Base-by-base conservation (phyloP, 352 stramenopile species). In the Phytophthora palmivora region DNA sequence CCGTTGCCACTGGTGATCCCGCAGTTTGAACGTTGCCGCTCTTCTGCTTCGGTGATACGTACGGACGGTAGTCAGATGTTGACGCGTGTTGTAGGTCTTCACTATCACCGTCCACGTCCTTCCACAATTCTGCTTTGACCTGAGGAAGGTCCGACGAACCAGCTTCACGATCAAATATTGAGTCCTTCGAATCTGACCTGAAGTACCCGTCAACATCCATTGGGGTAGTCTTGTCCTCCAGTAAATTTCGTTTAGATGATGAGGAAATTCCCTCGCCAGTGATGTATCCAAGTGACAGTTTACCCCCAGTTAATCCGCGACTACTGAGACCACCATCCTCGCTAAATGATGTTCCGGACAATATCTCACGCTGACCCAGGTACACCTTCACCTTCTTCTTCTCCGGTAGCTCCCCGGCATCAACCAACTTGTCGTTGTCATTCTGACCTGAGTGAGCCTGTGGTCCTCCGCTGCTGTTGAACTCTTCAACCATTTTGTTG, bases 371-470 rank as follows among this genome's bases (percentile, higher is more conserved):
- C 58, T 89, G 79, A 15, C 71, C 72, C 8, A 61, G 46, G 41
- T 72, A 60, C 45, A 85, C 51, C 56, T 88, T 90, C 8, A 92
- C 50, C 49, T 84, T 93, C 70, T 96, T 94, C 67, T 93, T 96
- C 56, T 92, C 82, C 4, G 87, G 87, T 19, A 93, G 57, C 21
- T 78, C 75, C 21, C 90, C 74, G 9, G 62, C 49, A 43, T 78
- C 63, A 0, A 85, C 39, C 15, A 91, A 48, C 14, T 69, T 72
- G 49, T 92, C 84, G 14, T 43, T 67, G 43, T 91, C 78, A 24
- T 67, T 78, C 4, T 67, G 58, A 14, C 54, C 45, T 2, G 43
- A 67, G 10, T 70, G 64, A 34, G 58, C n/a, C 42, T 58, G 60
- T 21, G 65, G 49, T 41, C 84, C 81, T 41, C 46, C 65, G 33